Percentiles rank a stretch among this genome's conserved stretches.
phyloP scores from a whole-genome alignment of 2,329 filamentous ascomycete species.

The Cladosporium sp. region DNA sequence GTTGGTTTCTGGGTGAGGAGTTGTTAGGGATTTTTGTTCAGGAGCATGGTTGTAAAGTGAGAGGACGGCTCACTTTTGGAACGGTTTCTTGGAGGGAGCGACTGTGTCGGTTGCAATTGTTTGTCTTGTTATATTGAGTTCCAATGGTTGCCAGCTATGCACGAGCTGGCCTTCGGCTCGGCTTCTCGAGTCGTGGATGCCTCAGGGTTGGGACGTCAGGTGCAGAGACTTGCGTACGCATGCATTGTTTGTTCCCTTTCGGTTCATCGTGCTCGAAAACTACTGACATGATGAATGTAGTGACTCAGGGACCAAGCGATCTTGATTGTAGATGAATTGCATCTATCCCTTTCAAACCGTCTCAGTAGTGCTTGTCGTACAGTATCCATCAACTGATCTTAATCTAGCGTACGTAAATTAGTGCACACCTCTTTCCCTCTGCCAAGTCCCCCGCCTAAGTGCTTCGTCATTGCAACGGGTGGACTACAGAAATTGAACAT shows the following conservation, averaged over 20 bases:
- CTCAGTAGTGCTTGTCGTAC: not conserved
- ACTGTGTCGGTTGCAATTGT: slow-evolving; percentile 5
- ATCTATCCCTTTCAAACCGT: no score
- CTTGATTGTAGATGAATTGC: no score
- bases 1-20: not conserved
- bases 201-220: not conserved
- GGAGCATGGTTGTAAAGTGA: not conserved
- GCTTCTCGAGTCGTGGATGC: not conserved
- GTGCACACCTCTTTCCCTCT: not conserved
- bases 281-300: no score
- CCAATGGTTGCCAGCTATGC: slow-evolving; percentile 2
- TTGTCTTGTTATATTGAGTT: not conserved
- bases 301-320: no score
- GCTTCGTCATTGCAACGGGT: slow-evolving; percentile 17
- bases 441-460: slow-evolving; percentile 4
- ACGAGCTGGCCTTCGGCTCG: slow-evolving; percentile 14
- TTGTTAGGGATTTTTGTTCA: not conserved
- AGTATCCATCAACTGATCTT: no score
- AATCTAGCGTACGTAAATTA: not conserved
- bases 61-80: not conserved
- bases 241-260: not conserved
- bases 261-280: no score
- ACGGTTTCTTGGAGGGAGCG: not conserved
- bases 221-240: not conserved
- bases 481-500: slow-evolving; percentile 17